A percentile compares a stretch with the other conserved stretches of the same genome.
These are phyloP conservation scores for Fusarium sarcochroum DNA, from an alignment of 2,329 filamentous ascomycete species.

Conservation along the genomic window DNA sequence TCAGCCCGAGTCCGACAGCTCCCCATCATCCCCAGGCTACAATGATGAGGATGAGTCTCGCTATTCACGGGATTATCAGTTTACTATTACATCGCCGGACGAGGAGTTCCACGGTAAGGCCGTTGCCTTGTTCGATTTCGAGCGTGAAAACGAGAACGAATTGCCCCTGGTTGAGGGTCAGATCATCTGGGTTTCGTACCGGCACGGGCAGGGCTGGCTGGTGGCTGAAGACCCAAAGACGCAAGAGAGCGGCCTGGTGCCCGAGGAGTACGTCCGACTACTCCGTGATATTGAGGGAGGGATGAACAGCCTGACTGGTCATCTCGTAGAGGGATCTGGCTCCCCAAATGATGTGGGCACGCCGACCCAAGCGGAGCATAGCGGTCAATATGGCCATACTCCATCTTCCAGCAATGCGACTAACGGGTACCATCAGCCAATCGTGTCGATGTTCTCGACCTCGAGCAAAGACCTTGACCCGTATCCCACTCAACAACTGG, in stretches of 20 bases:
- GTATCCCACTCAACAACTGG: conserved; percentile 75
- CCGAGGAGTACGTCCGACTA: conserved; percentile 94
- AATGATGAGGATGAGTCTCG: conserved; percentile 78
- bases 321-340: conserved; percentile 66
- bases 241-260: conserved; percentile 92
- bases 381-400: conserved; percentile 61
- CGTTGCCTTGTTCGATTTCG: conserved; percentile 95
- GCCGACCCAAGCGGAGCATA: conserved; percentile 73
- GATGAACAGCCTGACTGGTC: conserved; percentile 78
- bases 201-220: conserved; percentile 96
- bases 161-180: conserved; percentile 93
- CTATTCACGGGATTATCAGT: conserved; percentile 93
- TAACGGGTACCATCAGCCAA: conserved; percentile 77
- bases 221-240: conserved; percentile 97
- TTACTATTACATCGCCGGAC: conserved; percentile 94
- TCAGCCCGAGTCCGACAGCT: conserved; percentile 69
- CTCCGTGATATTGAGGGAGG: conserved; percentile 94
- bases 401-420: conserved; percentile 61
- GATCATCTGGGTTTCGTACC: conserved; percentile 95
- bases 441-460: conserved; percentile 78
- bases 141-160: conserved; percentile 96
- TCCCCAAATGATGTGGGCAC: conserved; percentile 71
- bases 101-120: conserved; percentile 98
- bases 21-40: conserved; percentile 70
- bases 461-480: conserved; percentile 78